These are phyloP conservation scores for Quercus parvula DNA, from an alignment of 306 rosid species.

Conservation along the genomic window DNA sequence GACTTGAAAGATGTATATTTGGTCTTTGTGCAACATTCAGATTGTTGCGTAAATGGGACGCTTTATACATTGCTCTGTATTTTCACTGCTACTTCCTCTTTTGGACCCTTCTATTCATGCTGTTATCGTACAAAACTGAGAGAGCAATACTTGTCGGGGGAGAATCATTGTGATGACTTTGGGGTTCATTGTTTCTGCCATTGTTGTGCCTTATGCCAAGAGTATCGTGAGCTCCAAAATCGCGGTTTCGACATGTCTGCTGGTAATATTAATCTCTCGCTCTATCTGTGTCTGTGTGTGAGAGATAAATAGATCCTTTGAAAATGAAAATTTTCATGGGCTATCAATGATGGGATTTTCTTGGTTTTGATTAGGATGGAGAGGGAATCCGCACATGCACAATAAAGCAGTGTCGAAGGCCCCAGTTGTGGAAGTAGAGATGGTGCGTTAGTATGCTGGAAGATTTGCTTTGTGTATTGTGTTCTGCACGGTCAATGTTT, in stretches of 20 bases:
- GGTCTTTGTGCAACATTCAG: slow-evolving; percentile 20
- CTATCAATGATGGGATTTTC: no score
- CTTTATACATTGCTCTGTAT: slow-evolving; percentile 30
- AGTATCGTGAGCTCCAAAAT: slow-evolving; percentile 68
- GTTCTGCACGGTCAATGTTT: no score
- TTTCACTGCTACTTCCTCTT: background rate
- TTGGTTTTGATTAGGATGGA: no score
- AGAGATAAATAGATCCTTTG: no score
- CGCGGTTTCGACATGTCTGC: slow-evolving; percentile 64
- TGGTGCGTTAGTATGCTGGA: no score
- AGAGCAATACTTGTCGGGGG: slow-evolving; percentile 28
- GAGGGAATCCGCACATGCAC: no score
- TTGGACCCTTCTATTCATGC: slow-evolving; percentile 52
- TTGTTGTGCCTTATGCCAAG: slow-evolving; percentile 65
- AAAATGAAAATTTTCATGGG: no score
- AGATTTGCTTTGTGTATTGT: no score
- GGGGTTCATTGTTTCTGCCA: slow-evolving; percentile 57
- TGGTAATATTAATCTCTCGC: slow-evolving; percentile 25
- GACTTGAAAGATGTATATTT: no score
- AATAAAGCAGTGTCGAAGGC: no score
- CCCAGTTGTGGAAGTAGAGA: no score
- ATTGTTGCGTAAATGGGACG: slow-evolving; percentile 58
- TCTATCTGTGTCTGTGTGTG: no score
- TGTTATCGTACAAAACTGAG: slow-evolving; percentile 64
- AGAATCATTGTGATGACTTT: slow-evolving; percentile 48